Evolutionary conservation across 2,329 filamentous ascomycete genomes (phyloP), one percentile per base, ranked within the genome.

Genomic region (Alternaria conjuncta): DNA sequence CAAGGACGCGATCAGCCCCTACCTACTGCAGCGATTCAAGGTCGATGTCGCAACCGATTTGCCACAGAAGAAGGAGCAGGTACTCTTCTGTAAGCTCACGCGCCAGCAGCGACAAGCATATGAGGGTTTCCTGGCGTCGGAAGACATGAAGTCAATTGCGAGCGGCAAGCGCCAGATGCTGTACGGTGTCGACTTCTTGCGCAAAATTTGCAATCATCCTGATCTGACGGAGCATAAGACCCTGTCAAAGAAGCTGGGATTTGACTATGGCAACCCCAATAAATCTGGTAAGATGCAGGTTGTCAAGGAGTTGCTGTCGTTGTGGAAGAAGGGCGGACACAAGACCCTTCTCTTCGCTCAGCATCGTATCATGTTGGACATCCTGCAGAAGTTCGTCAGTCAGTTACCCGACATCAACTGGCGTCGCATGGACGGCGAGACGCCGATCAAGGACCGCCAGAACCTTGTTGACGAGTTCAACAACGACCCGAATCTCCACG

Each of bases 191-290:
- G 94, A 97, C 71, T 91, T 94, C 25, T 84, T 99, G 43, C 90
- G 96, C 55, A 99, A 99, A 80, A 95, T 99, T 58, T 98, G 95
- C 83, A 99, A 99, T 67, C 96, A 99, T 73, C 96, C 96, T 0
- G 96, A 99, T 81, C 84, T 99, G 2, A 83, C 91, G 2, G 89
- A 96, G 71, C 92, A 89, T 71, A 87, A 86, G 71, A 81, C 83
- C 1, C 70, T 87, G 20, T 85, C 86, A 0, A 81, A 83, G 58
- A 90, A 91, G 70, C 75, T 85, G 2, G 88, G 86, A 11, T 94
- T 95, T 70, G 86, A 89, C 54, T 98, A 94, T 83, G 96, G 96
- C 4, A 88, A 86, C 65, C 86, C 89, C 0, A 86, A 86, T 51
- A 92, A 94, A 72, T 98, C 95, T 3, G 94, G 94, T 3, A 99